Evolutionary conservation across 192 early-diverging fungal species (phyloP), one percentile per base, ranked within the genome.

Genomic region (Rhizophagus clarus): DNA sequence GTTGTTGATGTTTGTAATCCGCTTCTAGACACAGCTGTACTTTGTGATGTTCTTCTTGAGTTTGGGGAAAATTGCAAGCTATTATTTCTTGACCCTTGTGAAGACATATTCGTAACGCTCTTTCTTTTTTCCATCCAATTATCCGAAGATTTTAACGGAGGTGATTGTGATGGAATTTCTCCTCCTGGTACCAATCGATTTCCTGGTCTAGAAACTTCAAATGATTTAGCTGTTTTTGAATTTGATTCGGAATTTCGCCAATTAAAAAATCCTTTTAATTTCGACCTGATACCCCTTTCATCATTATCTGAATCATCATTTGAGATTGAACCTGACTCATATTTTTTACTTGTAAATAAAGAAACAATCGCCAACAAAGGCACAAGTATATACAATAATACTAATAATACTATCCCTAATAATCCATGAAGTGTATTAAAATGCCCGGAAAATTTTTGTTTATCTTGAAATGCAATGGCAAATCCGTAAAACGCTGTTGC

Each of bases 171-270:
- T 73, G 22, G n/a, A 31, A 3, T 22, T 72, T 11, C 42, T 70
- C 10, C 68, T 72, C 10, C 34, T 7, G 69, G 12, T 72, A 17
- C 34, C 11, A 28, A 28, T 24, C 26, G 64, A 66, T 66, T 66
- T 72, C 45, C 70, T 34, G 37, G 72, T 74, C 72, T 45, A 15
- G 42, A 28, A n/a, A 74, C 72, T 74, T 74, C 47, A 31, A 74
- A 74, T 31, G 72, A 51, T 60, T 74, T 74, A 28, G 20, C 34
- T 5, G 24, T 5, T 32, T 74, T 49, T 56, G 12, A 26, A 74
- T 74, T 29, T 17, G 10, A 6, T 17, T 47, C 51, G 14, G 72
- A 74, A 51, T 51, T 31, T 17, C 34, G 26, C 24, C 26, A 72
- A 26, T 47, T 40, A 24, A 72, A 72, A 45, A 40, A 72, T 24